phyloP scores from a whole-genome alignment of 495 filamentous ascomycete species.

The Penicillium steckii region DNA sequence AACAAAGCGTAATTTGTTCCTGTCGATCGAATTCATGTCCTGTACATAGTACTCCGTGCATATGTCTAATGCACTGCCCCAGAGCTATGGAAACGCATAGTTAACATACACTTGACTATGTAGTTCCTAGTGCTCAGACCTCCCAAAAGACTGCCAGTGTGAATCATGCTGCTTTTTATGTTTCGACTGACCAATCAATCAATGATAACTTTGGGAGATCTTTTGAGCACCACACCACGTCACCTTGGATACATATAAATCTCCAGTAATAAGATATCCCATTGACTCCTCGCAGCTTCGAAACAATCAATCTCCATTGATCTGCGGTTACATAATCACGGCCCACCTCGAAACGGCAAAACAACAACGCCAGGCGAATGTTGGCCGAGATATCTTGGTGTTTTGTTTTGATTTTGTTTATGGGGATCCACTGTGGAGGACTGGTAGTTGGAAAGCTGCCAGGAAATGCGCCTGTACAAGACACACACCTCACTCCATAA shows the following conservation, averaged over 20 bases:
- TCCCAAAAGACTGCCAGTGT: too few relatives aligned
- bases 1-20: too few relatives aligned
- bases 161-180: slow-evolving; percentile 3
- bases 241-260: neutral
- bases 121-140: slow-evolving; percentile 6
- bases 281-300: slow-evolving; percentile 1
- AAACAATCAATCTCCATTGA: slow-evolving; percentile 4
- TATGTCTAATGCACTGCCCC: neutral
- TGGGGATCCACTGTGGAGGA: neutral
- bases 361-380: slow-evolving; percentile 15
- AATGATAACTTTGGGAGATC: neutral
- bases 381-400: neutral
- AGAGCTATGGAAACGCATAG: neutral
- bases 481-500: neutral
- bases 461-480: too few relatives aligned
- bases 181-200: slow-evolving; percentile 4
- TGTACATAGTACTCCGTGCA: neutral
- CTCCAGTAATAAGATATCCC: neutral
- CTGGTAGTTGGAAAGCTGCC: neutral
- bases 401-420: neutral
- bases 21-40: too few relatives aligned
- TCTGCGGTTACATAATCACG: slow-evolving; percentile 25
- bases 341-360: slow-evolving; percentile 15
- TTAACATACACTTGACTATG: neutral
- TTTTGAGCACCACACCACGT: neutral